These are phyloP conservation scores for Globisporangium parvum DNA, from an alignment of 352 stramenopile genomes.

Conservation along the genomic window DNA sequence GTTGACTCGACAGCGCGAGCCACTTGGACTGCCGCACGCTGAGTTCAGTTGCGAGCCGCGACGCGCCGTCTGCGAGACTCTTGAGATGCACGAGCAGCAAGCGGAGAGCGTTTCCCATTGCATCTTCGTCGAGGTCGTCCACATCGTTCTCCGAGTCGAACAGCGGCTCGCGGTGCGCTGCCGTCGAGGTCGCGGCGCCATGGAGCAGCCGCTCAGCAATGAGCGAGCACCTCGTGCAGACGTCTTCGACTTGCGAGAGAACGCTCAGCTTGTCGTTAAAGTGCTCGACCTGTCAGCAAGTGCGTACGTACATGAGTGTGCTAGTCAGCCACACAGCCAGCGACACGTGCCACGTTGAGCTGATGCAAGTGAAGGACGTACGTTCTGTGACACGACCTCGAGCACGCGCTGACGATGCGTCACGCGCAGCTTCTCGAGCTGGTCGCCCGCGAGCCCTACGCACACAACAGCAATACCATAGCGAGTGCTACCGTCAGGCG, in stretches of 20 bases:
- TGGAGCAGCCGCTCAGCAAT: constrained; percentile 31
- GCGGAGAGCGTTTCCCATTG: constrained; percentile 7
- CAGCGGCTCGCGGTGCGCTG: background rate
- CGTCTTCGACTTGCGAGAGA: constrained; percentile 48
- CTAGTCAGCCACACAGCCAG: background rate
- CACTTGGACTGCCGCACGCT: constrained; percentile 55
- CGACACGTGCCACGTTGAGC: no score
- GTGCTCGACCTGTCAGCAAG: constrained; percentile 22
- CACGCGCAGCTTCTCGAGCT: constrained; percentile 51
- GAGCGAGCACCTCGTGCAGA: constrained; percentile 26
- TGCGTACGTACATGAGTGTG: background rate
- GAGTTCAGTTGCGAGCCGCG: constrained; percentile 17
- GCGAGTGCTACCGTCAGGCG: no score
- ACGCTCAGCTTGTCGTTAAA: constrained; percentile 57
- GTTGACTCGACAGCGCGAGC: constrained; percentile 64
- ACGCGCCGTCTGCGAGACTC: constrained; percentile 16
- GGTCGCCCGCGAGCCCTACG: constrained; percentile 57
- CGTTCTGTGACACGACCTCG: constrained; percentile 46
- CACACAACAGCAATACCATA: background rate
- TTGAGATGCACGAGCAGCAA: constrained; percentile 19
- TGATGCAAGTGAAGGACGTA: constrained; percentile 6
- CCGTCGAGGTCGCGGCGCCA: background rate
- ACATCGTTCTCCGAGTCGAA: constrained; percentile 1
- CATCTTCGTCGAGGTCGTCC: constrained; percentile 2
- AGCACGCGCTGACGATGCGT: constrained; percentile 48